Evolutionary conservation across 441 rosid genomes (phyloP).

Genomic region (Erodium moschatum): DNA sequence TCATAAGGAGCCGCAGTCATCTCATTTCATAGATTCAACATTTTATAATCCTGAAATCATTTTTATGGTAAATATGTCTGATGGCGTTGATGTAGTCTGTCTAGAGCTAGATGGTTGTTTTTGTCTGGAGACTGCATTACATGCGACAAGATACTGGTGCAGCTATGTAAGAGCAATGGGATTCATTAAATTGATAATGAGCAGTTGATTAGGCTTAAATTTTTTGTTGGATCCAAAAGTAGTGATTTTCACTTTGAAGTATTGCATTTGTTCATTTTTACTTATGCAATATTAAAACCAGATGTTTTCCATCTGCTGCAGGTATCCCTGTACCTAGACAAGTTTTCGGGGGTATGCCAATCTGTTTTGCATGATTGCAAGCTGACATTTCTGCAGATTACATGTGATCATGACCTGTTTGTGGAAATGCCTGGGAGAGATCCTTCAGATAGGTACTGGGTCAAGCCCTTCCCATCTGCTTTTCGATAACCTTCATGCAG

Average conservation of each 20-base stretch:
- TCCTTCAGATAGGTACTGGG: constrained; percentile 87
- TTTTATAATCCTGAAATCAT: background rate
- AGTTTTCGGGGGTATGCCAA: constrained; percentile 98
- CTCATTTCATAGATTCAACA: no score
- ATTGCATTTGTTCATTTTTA: background rate
- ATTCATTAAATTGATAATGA: constrained; percentile 1
- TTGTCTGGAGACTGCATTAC: background rate
- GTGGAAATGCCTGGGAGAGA: constrained; percentile 99
- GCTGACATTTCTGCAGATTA: constrained; percentile 87
- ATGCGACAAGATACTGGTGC: background rate
- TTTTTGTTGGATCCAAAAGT: background rate
- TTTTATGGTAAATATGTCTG: background rate
- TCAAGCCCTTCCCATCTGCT: constrained; percentile 11
- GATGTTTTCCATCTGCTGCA: constrained; percentile 27
- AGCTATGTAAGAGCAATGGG: background rate
- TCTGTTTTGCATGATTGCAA: constrained; percentile 94
- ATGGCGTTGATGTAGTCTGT: background rate
- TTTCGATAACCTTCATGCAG: background rate
- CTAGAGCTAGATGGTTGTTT: background rate
- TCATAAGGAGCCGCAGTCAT: background rate
- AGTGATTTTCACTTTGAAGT: background rate
- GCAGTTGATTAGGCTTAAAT: background rate
- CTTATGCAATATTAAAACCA: background rate
- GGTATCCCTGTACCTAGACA: constrained; percentile 96
- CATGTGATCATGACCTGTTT: constrained; percentile 96